Base-by-base conservation (phyloP, 352 stramenopile species). In the Elongisporangium prolatum region DNA sequence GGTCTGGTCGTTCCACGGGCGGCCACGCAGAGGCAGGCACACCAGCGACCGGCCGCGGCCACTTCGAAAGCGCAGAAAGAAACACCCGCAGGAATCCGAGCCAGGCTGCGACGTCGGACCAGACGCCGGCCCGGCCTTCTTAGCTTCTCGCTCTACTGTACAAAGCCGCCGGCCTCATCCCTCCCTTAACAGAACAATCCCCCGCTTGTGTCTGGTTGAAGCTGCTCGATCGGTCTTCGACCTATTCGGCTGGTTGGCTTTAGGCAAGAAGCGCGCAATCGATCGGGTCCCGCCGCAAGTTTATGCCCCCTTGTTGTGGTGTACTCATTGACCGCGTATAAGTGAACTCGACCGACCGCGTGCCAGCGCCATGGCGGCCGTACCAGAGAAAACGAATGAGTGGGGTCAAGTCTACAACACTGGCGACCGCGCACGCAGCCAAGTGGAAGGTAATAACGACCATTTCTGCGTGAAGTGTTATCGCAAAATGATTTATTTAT, bases 401-500 rank as follows among this genome's bases (percentile, higher is more conserved):
- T 91, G 81, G 81, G 66, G 71, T 8, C 53, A 80, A 50, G 67
- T 68, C 49, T 91, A 80, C 63, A 74, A 69, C 4, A 62, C 67
- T 0, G 79, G 79, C 4, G 79, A 89, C 38, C 76, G 75, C 56
- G 58, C 73, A 8, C 77, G 75, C 21, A 75, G 71, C n/a, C 79
- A 86, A 52, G 81, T 89, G n/a, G 81, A 91, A 72, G 74, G 75
- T 80, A 50, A n/a, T n/a, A n/a, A n/a, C 18, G 64, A 18, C 21
- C 40, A 28, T 63, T 40, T 44, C 8, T 21, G 21, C 3, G 25
- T 34, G 22, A 37, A 1, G 49, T 48, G 52, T 51, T 17, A 25
- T 40, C n/a, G 40, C 37, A 24, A 20, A 54, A 22, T 38, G 28
- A 25, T 54, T 50, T 28, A 54, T 48, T 37, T 21, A 57, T 50